Conservation (phyloP, 495 filamentous ascomycete species). For the Lindgomyces ingoldianus region DNA sequence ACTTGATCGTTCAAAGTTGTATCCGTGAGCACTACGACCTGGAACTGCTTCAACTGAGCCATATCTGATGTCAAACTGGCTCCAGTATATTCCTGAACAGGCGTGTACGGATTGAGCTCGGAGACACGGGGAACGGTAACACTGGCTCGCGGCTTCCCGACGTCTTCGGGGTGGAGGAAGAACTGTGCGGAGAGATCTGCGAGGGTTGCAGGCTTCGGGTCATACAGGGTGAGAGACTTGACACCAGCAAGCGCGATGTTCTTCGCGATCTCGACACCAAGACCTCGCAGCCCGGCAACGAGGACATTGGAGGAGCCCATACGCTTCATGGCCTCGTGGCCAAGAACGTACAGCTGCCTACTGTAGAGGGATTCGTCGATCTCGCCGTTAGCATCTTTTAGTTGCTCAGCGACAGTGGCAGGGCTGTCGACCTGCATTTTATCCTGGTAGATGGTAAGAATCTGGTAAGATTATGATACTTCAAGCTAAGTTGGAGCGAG, state of each 20-base stretch:
- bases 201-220: conserved; percentile 76
- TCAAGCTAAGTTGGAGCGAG: background rate
- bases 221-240: conserved; percentile 82
- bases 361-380: conserved; percentile 99
- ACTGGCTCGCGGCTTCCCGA: conserved; percentile 86
- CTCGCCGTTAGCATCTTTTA: conserved; percentile 61
- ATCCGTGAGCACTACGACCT: conserved; percentile 88
- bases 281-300: conserved; percentile 84
- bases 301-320: conserved; percentile 97
- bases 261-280: conserved; percentile 98
- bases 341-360: conserved; percentile 94
- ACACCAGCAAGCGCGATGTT: conserved; percentile 97
- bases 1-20: conserved; percentile 77
- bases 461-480: background rate
- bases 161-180: conserved; percentile 84
- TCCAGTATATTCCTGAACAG: conserved; percentile 72
- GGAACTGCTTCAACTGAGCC: conserved; percentile 77
- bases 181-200: conserved; percentile 94
- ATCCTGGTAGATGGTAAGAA: conserved; percentile 47
- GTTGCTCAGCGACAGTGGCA: conserved; percentile 56
- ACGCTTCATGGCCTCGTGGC: conserved; percentile 99
- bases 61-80: conserved; percentile 67
- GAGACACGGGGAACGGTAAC: conserved; percentile 86
- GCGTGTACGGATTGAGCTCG: conserved; percentile 95
- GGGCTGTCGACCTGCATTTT: conserved; percentile 81